These are phyloP conservation scores for Beauveria pseudobassiana DNA, from an alignment of 2,329 filamentous ascomycete genomes.

Conservation along the genomic window DNA sequence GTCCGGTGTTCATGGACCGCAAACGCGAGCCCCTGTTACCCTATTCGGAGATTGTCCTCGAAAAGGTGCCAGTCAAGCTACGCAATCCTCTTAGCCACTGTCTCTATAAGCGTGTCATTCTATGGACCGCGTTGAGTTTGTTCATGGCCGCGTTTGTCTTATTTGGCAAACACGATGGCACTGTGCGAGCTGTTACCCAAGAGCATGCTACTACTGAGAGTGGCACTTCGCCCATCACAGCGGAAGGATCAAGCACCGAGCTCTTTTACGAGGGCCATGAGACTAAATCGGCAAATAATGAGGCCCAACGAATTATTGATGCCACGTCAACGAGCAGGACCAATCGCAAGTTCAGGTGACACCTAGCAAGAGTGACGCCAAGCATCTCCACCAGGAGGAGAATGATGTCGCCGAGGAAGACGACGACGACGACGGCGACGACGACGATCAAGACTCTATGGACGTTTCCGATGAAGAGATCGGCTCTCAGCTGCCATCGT, in stretches of 20 bases:
- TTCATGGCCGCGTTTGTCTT: conserved; percentile 34
- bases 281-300: neutral
- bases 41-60: conserved; percentile 22
- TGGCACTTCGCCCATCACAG: neutral
- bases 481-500: neutral
- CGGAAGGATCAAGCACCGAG: neutral
- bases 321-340: neutral
- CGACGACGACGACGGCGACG: neutral
- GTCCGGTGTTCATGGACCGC: conserved; percentile 23
- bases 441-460: neutral
- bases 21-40: conserved; percentile 28
- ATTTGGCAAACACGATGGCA: conserved; percentile 26
- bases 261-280: neutral
- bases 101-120: conserved; percentile 43
- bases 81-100: conserved; percentile 42
- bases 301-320: neutral
- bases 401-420: neutral
- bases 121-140: conserved; percentile 40
- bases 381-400: neutral
- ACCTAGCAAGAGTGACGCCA: neutral
- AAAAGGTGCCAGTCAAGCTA: conserved; percentile 33
- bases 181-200: conserved; percentile 7
- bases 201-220: neutral
- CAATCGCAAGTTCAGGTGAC: neutral
- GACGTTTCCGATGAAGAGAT: neutral